phyloP scores from a whole-genome alignment of 2,329 filamentous ascomycete species.

The Alternaria solani region DNA sequence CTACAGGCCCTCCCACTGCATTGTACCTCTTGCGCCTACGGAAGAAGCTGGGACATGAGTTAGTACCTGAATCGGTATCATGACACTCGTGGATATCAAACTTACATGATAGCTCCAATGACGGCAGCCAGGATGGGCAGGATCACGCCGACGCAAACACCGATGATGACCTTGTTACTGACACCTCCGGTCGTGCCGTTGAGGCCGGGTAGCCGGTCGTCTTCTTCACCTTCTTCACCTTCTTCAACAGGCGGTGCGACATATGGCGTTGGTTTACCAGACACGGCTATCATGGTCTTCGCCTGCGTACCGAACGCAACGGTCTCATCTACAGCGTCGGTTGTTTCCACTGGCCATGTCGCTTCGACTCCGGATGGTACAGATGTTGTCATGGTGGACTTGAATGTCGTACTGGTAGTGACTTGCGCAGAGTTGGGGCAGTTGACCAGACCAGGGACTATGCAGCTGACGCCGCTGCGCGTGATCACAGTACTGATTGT shows the following conservation, averaged over 20 bases:
- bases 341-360: slow-evolving; percentile 53
- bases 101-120: slow-evolving; percentile 19
- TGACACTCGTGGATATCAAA: not conserved
- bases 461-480: slow-evolving; percentile 58
- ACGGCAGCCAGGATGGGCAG: slow-evolving; percentile 50
- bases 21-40: not conserved
- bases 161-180: slow-evolving; percentile 59
- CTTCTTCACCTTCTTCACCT: not conserved
- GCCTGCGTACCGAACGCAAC: slow-evolving; percentile 56
- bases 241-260: not conserved
- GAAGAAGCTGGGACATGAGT: not conserved
- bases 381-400: slow-evolving; percentile 53
- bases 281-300: slow-evolving; percentile 49
- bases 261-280: slow-evolving; percentile 52
- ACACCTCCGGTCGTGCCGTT: slow-evolving; percentile 46
- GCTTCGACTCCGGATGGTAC: slow-evolving; percentile 40
- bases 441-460: slow-evolving; percentile 53
- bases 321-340: slow-evolving; percentile 41
- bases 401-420: slow-evolving; percentile 50
- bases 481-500: slow-evolving; percentile 54
- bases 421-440: slow-evolving; percentile 62
- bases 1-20: not conserved
- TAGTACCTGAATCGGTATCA: not conserved
- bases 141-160: slow-evolving; percentile 59
- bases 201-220: slow-evolving; percentile 1